phyloP scores from a whole-genome alignment of 1,139 yeast genomes.

The Saccharomyces hybrid region DNA sequence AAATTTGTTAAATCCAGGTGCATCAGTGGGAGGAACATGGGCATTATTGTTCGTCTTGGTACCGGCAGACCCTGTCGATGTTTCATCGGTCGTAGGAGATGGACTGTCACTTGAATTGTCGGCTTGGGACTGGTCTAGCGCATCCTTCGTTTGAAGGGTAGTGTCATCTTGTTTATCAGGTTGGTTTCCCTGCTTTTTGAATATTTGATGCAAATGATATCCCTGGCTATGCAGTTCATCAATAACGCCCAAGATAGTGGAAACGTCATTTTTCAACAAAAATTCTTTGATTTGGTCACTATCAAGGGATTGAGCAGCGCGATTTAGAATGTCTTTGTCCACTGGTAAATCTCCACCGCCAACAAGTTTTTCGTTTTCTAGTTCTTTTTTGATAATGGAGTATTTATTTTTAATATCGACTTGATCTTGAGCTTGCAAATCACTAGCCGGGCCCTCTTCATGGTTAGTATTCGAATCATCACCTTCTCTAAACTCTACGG shows the following conservation, averaged over 20 bases:
- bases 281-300: constrained; percentile 50
- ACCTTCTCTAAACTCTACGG: constrained; percentile 19
- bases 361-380: constrained; percentile 4
- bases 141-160: background rate
- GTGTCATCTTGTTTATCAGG: background rate
- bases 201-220: constrained; percentile 45
- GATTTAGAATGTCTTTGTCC: constrained; percentile 16
- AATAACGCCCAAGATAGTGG: constrained; percentile 44
- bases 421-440: constrained; percentile 1
- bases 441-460: constrained; percentile 12
- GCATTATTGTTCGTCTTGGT: background rate
- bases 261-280: constrained; percentile 46
- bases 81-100: background rate
- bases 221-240: constrained; percentile 46
- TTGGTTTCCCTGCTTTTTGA: constrained; percentile 31
- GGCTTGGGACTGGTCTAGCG: background rate
- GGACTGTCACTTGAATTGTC: background rate
- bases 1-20: constrained; percentile 8
- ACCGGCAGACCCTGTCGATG: background rate
- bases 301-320: constrained; percentile 33
- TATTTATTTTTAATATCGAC: constrained; percentile 2
- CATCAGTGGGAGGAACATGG: constrained; percentile 7
- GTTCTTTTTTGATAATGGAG: constrained; percentile 11
- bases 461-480: constrained; percentile 12
- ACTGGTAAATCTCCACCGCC: constrained; percentile 1